These are phyloP conservation scores for Corinectria fuckeliana DNA, from an alignment of 2,329 filamentous ascomycete species.

Conservation along the genomic window DNA sequence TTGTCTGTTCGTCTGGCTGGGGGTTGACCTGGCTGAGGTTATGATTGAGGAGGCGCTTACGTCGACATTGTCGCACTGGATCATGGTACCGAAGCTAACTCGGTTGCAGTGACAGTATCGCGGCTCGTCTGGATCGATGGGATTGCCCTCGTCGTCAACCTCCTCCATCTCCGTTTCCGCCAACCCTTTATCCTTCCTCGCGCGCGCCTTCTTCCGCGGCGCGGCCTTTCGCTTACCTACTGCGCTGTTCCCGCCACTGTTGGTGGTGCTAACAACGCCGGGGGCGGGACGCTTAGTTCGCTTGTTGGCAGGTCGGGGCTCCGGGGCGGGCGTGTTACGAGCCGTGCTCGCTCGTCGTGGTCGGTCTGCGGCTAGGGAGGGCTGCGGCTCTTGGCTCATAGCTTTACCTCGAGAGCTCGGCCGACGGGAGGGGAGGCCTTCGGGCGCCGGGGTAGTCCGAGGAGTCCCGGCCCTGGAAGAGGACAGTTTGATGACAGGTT, in stretches of 20 bases:
- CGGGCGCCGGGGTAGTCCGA: conserved; percentile 42
- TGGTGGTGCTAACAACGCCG: conserved; percentile 70
- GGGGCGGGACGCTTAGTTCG: conserved; percentile 75
- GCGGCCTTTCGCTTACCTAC: conserved; percentile 75
- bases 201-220: conserved; percentile 67
- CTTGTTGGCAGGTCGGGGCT: conserved; percentile 59
- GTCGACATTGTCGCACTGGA: conserved; percentile 80
- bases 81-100: conserved; percentile 84
- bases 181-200: conserved; percentile 55
- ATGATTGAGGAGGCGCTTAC: conserved; percentile 54
- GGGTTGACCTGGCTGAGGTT: conserved; percentile 10
- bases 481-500: conserved; percentile 39
- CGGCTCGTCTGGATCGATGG: conserved; percentile 77
- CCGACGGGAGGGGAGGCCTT: conserved; percentile 48
- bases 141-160: conserved; percentile 71
- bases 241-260: conserved; percentile 67
- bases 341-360: conserved; percentile 63
- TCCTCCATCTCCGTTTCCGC: conserved; percentile 59
- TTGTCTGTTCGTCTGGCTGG: conserved; percentile 12
- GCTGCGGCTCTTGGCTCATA: conserved; percentile 57
- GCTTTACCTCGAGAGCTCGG: conserved; percentile 61
- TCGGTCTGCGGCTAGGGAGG: conserved; percentile 58
- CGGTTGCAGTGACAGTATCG: conserved; percentile 80
- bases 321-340: conserved; percentile 63
- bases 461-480: conserved; percentile 46